These are phyloP conservation scores for Annulohypoxylon truncatum DNA, from an alignment of 2,329 filamentous ascomycete genomes.

Conservation along the genomic window DNA sequence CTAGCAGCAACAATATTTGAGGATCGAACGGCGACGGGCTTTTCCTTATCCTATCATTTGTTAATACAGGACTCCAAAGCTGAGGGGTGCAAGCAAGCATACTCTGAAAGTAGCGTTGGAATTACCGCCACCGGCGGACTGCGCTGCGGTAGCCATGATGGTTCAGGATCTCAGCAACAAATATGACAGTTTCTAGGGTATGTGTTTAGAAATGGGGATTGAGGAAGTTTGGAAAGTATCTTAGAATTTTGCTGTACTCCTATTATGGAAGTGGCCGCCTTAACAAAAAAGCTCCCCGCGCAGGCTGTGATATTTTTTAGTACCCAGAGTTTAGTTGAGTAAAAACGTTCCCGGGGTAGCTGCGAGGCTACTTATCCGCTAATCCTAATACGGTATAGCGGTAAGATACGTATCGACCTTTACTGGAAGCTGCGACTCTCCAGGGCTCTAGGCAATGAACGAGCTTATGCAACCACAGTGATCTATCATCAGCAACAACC, in stretches of 20 bases:
- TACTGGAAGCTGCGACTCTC: slow-evolving; percentile 12
- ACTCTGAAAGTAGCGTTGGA: slow-evolving; percentile 69
- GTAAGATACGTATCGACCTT: neutral
- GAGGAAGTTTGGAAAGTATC: neutral
- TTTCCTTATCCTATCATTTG: slow-evolving; percentile 81
- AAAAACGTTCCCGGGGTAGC: slow-evolving; percentile 46
- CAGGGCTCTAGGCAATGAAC: slow-evolving; percentile 44
- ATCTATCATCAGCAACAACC: slow-evolving; percentile 31
- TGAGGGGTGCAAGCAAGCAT: slow-evolving; percentile 46
- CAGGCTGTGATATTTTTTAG: slow-evolving; percentile 38
- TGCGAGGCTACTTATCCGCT: slow-evolving; percentile 46
- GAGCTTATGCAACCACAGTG: slow-evolving; percentile 47
- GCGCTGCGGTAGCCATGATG: slow-evolving; percentile 60
- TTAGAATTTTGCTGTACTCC: slow-evolving; percentile 2
- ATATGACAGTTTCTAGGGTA: neutral
- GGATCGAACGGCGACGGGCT: slow-evolving; percentile 95
- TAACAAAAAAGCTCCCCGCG: slow-evolving; percentile 33
- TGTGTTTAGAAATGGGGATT: neutral
- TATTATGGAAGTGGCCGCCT: slow-evolving; percentile 8
- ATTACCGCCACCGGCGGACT: slow-evolving; percentile 52
- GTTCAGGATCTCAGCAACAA: neutral
- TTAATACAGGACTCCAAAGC: slow-evolving; percentile 34
- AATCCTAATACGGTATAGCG: slow-evolving; percentile 29
- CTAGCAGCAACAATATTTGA: slow-evolving; percentile 97
- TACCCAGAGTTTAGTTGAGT: slow-evolving; percentile 29